Conservation (phyloP, 352 stramenopile genomes). For the Phytophthora kernoviae region DNA sequence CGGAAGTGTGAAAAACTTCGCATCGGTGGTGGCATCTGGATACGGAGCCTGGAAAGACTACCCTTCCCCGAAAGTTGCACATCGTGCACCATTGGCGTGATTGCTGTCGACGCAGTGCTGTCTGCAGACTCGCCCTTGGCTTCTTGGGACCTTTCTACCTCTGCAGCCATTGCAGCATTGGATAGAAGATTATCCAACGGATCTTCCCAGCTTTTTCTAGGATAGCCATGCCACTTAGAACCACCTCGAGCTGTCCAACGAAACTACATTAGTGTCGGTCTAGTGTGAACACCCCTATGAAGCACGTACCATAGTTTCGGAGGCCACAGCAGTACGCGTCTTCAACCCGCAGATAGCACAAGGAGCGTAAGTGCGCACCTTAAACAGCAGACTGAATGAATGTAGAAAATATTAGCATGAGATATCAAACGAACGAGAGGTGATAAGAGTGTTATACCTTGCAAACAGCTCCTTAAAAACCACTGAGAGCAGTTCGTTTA, state of each 20-base stretch:
- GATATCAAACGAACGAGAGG: constrained; percentile 4
- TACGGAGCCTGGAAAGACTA: constrained; percentile 39
- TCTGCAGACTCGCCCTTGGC: constrained; percentile 1
- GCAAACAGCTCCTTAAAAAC: constrained; percentile 89
- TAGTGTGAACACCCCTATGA: not conserved
- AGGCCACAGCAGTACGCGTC: constrained; percentile 70
- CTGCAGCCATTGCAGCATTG: constrained; percentile 46
- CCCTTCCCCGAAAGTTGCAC: constrained; percentile 41
- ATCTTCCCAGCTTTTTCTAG: constrained; percentile 59
- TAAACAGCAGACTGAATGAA: constrained; percentile 53
- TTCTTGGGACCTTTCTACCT: constrained; percentile 35
- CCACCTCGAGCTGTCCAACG: constrained; percentile 75
- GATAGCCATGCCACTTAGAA: constrained; percentile 82
- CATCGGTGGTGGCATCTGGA: constrained; percentile 44
- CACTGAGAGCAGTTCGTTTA: constrained; percentile 83
- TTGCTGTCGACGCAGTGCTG: constrained; percentile 16
- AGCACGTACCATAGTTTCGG: constrained; percentile 75
- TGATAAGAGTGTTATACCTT: constrained; percentile 42
- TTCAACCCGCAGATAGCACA: constrained; percentile 87
- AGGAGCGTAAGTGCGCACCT: constrained; percentile 62
- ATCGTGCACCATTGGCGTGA: constrained; percentile 31
- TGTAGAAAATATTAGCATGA: constrained; percentile 1
- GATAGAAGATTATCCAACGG: constrained; percentile 54
- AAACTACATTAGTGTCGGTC: constrained; percentile 1
- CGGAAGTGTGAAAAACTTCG: constrained; percentile 48